A percentile compares a stretch with the other conserved stretches of the same genome.
Conservation (phyloP, 2,329 filamentous ascomycete genomes). For the Phialocephala sp. region DNA sequence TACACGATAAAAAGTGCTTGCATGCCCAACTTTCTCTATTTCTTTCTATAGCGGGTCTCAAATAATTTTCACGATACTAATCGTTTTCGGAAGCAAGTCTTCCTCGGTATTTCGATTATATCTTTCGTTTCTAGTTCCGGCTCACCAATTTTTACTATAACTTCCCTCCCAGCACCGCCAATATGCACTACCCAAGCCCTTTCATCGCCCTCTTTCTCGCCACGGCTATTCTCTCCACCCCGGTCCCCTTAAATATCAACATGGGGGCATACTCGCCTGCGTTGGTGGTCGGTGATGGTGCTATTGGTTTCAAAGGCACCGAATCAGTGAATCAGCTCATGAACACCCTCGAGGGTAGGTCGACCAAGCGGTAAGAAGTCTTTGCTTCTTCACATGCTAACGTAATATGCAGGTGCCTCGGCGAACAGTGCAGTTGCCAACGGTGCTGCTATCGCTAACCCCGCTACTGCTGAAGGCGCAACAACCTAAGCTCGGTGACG, state of each 20-base stretch:
- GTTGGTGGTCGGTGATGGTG: constrained; percentile 36
- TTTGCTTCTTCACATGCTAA: too few species aligned
- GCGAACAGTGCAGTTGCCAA: constrained; percentile 16
- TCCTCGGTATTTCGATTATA: constrained; percentile 11
- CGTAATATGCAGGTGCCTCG: constrained; percentile 5
- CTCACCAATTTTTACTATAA: neutral
- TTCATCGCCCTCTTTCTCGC: constrained; percentile 22
- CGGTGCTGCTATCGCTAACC: constrained; percentile 6
- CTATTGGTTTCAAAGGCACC: constrained; percentile 30
- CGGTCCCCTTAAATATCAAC: constrained; percentile 34
- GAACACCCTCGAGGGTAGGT: constrained; percentile 21
- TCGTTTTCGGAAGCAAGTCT: constrained; percentile 20
- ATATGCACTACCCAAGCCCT: constrained; percentile 26
- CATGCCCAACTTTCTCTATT: constrained; percentile 13
- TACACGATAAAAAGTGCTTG: constrained; percentile 8
- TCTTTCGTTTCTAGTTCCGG: constrained; percentile 11
- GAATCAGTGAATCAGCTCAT: constrained; percentile 24
- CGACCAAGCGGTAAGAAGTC: too few species aligned
- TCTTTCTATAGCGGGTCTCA: constrained; percentile 14
- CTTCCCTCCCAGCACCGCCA: constrained; percentile 4
- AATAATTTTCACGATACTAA: constrained; percentile 9
- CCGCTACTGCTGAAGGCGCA: constrained; percentile 5
- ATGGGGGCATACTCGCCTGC: constrained; percentile 34
- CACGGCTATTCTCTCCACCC: constrained; percentile 24
- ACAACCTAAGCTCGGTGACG: constrained; percentile 40